These are phyloP conservation scores for Fonsecaea monophora DNA, from an alignment of 2,329 filamentous ascomycete genomes.

Conservation along the genomic window DNA sequence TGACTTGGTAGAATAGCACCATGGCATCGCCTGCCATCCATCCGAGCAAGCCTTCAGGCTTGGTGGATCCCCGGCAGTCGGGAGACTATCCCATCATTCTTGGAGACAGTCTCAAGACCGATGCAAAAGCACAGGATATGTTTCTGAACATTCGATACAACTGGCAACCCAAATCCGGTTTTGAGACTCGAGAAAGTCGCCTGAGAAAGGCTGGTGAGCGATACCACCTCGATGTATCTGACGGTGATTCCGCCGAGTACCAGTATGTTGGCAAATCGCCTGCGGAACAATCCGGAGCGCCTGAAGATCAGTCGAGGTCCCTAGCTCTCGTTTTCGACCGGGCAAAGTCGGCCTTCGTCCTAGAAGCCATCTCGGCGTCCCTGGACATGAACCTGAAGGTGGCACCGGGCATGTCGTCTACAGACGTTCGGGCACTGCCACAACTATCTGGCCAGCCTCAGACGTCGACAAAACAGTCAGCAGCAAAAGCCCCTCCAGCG, in stretches of 20 bases:
- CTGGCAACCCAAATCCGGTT: conserved; percentile 51
- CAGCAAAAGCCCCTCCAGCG: conserved; percentile 41
- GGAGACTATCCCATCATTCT: conserved; percentile 56
- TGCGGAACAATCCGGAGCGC: conserved; percentile 13
- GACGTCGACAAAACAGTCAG: conserved; percentile 32
- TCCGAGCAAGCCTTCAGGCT: conserved; percentile 25
- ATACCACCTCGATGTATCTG: conserved; percentile 28
- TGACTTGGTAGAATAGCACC: neutral
- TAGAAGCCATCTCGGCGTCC: conserved; percentile 80
- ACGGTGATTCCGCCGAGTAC: conserved; percentile 23
- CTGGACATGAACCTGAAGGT: conserved; percentile 86
- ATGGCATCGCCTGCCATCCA: conserved; percentile 36
- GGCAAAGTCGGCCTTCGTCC: conserved; percentile 74
- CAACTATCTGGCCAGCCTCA: conserved; percentile 23
- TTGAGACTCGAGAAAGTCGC: conserved; percentile 31
- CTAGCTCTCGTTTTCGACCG: conserved; percentile 75
- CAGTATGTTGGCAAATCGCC: conserved; percentile 21
- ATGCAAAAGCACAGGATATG: conserved; percentile 37
- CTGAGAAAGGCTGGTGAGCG: conserved; percentile 30
- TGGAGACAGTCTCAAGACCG: conserved; percentile 50
- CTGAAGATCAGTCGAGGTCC: conserved; percentile 42
- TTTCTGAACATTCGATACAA: conserved; percentile 55
- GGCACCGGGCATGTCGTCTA: conserved; percentile 56
- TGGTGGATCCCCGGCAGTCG: conserved; percentile 40
- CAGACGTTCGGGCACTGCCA: conserved; percentile 28